Evolutionary conservation across 805 yeast genomes (phyloP), one percentile per base, ranked within the genome.

Genomic region (Candida orba): DNA sequence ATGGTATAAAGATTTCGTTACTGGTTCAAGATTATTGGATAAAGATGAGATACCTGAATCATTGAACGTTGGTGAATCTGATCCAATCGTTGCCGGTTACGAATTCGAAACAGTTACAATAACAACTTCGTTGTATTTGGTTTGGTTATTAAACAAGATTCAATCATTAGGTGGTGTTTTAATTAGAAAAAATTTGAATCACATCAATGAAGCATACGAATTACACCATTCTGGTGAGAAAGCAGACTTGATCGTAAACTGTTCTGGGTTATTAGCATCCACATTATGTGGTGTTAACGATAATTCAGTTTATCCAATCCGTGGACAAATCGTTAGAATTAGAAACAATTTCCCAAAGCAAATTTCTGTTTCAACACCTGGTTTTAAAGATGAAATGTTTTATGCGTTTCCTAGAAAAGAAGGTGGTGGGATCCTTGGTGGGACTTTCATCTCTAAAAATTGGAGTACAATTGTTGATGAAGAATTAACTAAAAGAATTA

Each of bases 341-440:
- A 51, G 62, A 35, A 58, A 58, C 45, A 45, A 42, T 34, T 56
- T 56, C 27, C 41, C 58, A 3, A 48, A 47, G 15, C 61, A 58
- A 37, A 46, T 56, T 2, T 63, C 66, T 0, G 63, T 67, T 41
- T 65, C 67, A 0, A 63, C 63, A 40, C 58, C 60, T 14, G 68
- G 56, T 1, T 53, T 50, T 39, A 58, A 57, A 1, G 56, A 61
- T 34, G 88, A 82, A 50, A 55, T 64, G 39, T 62, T 80, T 24
- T 81, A 81, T 54, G 64, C 77, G 31, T 75, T 81, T 69, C 88
- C 88, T n/a, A 62, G 88, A 44, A 76, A 75, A 47, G 88, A 81
- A 61, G 87, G 88, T n/a, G 85, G 84, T 37, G 67, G 76, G 30
- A 76, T 81, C 34, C 69, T 81, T 44, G 89, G 88, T 3, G 89